Evolutionary conservation across 192 early-diverging fungal genomes (phyloP).

Genomic region (Powellomyces hirtus): DNA sequence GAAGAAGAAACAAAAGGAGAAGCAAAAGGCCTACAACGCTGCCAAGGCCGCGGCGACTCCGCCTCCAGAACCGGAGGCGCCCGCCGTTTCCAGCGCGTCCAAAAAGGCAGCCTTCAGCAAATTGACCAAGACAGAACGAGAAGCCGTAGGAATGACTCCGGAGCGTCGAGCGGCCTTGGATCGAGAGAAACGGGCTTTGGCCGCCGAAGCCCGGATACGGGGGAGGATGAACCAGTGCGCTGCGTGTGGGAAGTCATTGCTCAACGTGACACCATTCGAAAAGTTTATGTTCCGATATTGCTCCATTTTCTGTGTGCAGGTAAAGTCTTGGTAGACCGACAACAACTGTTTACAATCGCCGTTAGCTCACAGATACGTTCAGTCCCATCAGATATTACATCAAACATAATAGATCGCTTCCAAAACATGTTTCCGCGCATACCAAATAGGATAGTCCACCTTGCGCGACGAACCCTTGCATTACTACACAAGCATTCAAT

Average conservation of each 20-base stretch:
- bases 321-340: too few species aligned
- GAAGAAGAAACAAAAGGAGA: conserved; percentile 51
- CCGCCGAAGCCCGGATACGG: conserved; percentile 69
- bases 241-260: conserved; percentile 62
- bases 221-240: conserved; percentile 52
- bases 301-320: conserved; percentile 43
- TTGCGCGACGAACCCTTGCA: too few species aligned
- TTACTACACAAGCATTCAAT: too few species aligned
- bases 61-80: conserved; percentile 11
- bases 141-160: conserved; percentile 59
- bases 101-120: conserved; percentile 27
- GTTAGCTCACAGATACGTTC: too few species aligned
- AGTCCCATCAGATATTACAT: too few species aligned
- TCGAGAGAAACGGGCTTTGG: conserved; percentile 71
- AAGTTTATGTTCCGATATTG: conserved; percentile 66
- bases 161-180: conserved; percentile 71
- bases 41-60: conserved; percentile 21
- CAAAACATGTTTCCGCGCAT: too few species aligned
- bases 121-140: conserved; percentile 35
- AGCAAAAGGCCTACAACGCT: conserved; percentile 30
- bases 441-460: too few species aligned
- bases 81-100: neutral
- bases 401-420: too few species aligned
- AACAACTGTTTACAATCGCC: too few species aligned
- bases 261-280: conserved; percentile 65